Conservation (phyloP, 768 basidiomycete species). For the Mycena floridula region DNA sequence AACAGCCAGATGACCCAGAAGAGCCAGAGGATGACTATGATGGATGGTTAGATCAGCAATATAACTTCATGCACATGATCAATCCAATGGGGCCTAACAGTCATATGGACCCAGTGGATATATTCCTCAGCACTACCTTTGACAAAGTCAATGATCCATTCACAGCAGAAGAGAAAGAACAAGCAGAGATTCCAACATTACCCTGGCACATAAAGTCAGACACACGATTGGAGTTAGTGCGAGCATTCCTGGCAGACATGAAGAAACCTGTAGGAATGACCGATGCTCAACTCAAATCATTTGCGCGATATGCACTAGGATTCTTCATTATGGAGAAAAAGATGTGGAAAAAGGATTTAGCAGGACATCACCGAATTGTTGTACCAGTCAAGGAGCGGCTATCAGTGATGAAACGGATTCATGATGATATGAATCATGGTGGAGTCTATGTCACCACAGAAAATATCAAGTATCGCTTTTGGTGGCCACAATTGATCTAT, state of each 20-base stretch:
- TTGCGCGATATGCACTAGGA: not conserved
- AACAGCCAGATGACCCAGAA: slow-evolving; percentile 10
- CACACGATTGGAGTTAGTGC: no score
- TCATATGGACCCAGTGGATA: not conserved
- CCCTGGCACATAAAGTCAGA: not conserved
- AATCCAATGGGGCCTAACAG: slow-evolving; percentile 9
- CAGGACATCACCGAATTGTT: not conserved
- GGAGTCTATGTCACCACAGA: slow-evolving; percentile 10
- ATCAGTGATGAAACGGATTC: not conserved
- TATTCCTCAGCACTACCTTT: not conserved
- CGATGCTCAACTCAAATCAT: not conserved
- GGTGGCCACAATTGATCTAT: slow-evolving; percentile 21
- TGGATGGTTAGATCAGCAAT: slow-evolving; percentile 10
- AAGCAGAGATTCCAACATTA: slow-evolving; percentile 8
- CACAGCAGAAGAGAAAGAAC: not conserved
- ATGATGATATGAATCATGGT: slow-evolving; percentile 15
- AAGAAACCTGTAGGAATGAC: not conserved
- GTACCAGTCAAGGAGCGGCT: not conserved
- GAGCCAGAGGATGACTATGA: not conserved
- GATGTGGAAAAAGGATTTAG: not conserved
- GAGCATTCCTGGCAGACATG: not conserved
- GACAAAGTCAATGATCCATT: slow-evolving; percentile 1
- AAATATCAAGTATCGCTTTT: slow-evolving; percentile 12
- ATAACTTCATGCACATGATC: slow-evolving; percentile 15
- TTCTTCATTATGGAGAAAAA: not conserved